These are phyloP conservation scores for Neonectria hederae DNA, from an alignment of 2,329 filamentous ascomycete genomes.

Conservation along the genomic window DNA sequence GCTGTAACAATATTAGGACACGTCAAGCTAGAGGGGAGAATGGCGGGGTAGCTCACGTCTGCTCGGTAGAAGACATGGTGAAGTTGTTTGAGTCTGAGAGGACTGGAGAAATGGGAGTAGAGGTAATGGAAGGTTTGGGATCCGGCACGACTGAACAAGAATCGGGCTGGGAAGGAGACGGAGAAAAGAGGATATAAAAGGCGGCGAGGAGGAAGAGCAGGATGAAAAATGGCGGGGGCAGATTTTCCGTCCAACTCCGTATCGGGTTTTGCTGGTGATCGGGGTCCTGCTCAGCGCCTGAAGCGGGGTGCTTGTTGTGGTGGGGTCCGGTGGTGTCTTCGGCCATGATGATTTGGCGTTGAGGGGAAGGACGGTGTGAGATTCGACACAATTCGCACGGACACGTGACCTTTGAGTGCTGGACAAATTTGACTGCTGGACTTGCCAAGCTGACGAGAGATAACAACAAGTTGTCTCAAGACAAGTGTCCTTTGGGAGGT, in stretches of 20 bases:
- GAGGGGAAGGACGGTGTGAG: constrained; percentile 31
- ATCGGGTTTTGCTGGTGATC: constrained; percentile 37
- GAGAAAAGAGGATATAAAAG: constrained; percentile 50
- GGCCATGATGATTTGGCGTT: constrained; percentile 44
- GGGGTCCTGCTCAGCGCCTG: constrained; percentile 37
- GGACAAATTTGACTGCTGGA: constrained; percentile 8
- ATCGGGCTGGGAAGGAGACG: constrained; percentile 40
- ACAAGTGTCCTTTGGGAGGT: background rate
- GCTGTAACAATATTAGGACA: constrained; percentile 61
- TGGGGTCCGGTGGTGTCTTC: constrained; percentile 46
- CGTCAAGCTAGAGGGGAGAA: constrained; percentile 35
- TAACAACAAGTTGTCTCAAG: constrained; percentile 3
- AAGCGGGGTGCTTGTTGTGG: constrained; percentile 49
- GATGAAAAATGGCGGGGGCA: constrained; percentile 56
- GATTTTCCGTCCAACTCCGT: constrained; percentile 50
- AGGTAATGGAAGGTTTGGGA: constrained; percentile 38
- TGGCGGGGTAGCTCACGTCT: constrained; percentile 75
- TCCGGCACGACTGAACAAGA: constrained; percentile 43
- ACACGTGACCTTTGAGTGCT: constrained; percentile 35
- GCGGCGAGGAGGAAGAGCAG: constrained; percentile 51
- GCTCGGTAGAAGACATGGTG: constrained; percentile 79
- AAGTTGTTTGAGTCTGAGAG: constrained; percentile 43
- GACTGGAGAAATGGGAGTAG: constrained; percentile 43
- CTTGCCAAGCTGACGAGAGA: background rate
- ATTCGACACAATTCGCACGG: constrained; percentile 36